Evolutionary conservation across 2,329 filamentous ascomycete species (phyloP), one percentile per base, ranked within the genome.

Genomic region (Sporothrix globosa): DNA sequence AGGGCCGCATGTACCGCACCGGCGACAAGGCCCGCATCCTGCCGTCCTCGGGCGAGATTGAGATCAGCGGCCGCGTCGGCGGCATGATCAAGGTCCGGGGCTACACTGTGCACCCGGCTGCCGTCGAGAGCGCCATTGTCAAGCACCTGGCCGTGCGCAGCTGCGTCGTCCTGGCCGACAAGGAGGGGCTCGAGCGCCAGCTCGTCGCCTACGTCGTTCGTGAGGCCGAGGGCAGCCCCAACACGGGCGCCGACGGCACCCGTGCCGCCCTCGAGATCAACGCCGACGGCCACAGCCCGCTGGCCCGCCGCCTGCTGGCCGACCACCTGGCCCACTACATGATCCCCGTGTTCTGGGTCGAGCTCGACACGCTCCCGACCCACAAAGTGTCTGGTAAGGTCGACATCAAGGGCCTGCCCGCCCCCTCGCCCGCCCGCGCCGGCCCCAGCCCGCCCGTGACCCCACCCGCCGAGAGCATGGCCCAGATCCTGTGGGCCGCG

Each of bases 71-170:
- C 46, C 87, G 91, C 67, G 89, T 92, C 0, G 91, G 91, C 17
- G 87, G 88, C 14, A 93, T 93, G 91, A 93, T 93, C 81, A 93
- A 93, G 80, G 86, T 92, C 13, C 87, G 91, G 71, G 91, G 91
- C 1, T 93, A 93, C 76, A 92, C 90, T 0, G 89, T 93, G 3
- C 91, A 93, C 30, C 91, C 91, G 6, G 89, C 88, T 9, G 92
- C 92, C 71, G 91, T 93, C 1, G 90, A 94, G 77, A 90, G 88
- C 74, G 87, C 88, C 6, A 91, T 94, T 70, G 83, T 89, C 69
- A 86, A 88, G 74, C 84, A 91, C 73, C 80, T 94, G 44, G 90
- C 90, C 14, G 90, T 93, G 67, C 87, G 86, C 1, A 86, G 89
- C 65, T 93, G 91, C 73, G 90, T 89, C 0, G 90, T 95, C 0